Percentiles rank a stretch among this genome's conserved stretches.
These are phyloP conservation scores for Isatis tinctoria DNA, from an alignment of 345 rosid genomes.

Conservation along the genomic window DNA sequence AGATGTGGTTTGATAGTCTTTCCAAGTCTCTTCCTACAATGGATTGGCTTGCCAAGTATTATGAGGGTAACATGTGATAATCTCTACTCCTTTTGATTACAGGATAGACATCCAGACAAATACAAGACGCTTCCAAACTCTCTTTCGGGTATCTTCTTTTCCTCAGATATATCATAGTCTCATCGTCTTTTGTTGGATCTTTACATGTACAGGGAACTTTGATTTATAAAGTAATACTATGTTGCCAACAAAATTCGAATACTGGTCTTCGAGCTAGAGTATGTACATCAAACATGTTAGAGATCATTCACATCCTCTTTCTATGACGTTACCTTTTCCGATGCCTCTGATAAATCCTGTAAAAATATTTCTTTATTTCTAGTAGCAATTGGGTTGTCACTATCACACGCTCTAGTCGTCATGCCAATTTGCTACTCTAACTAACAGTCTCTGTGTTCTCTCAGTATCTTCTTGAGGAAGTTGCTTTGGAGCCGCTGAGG, in stretches of 20 bases:
- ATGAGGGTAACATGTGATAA: not conserved
- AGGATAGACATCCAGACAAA: slow-evolving; percentile 98
- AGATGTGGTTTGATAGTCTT: not conserved
- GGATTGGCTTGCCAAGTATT: not conserved
- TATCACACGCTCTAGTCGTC: not conserved
- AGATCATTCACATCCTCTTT: not conserved
- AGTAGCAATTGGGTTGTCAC: not conserved
- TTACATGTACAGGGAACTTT: not conserved
- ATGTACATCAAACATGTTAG: not conserved
- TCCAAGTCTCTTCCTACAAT: not conserved
- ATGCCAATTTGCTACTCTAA: slow-evolving; percentile 4
- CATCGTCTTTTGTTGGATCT: slow-evolving; percentile 3
- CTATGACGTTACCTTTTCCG: not conserved
- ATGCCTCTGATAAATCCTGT: slow-evolving; percentile 6
- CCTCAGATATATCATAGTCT: not conserved
- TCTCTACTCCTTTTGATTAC: slow-evolving; percentile 15
- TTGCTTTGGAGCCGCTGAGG: slow-evolving; percentile 58
- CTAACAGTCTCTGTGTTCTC: slow-evolving; percentile 3
- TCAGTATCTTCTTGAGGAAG: slow-evolving; percentile 93
- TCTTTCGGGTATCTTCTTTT: slow-evolving; percentile 54
- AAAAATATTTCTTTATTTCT: not conserved
- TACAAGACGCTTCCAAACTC: slow-evolving; percentile 70
- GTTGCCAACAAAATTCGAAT: not conserved
- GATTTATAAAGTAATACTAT: not conserved
- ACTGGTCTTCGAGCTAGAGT: not conserved